These are phyloP conservation scores for Nepenthes alata DNA, from an alignment of 179 eudicot genomes.

Conservation along the genomic window DNA sequence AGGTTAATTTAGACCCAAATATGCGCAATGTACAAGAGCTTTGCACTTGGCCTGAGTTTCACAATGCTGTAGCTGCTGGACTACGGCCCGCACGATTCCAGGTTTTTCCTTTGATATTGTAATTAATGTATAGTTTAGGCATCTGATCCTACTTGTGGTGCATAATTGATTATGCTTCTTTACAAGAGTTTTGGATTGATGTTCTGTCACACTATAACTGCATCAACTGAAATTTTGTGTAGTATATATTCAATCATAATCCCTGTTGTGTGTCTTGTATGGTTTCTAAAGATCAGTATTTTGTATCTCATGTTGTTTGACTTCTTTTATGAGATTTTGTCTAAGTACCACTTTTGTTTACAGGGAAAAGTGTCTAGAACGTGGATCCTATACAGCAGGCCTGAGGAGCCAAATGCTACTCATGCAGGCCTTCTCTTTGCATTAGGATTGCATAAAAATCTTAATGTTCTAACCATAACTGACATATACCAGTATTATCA, in stretches of 20 bases:
- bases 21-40: constrained; percentile 82
- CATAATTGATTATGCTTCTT: not conserved
- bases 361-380: constrained; percentile 97
- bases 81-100: constrained; percentile 71
- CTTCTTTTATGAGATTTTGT: not conserved
- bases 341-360: constrained; percentile 8
- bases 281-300: too few relatives aligned
- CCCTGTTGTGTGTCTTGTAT: too few relatives aligned
- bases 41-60: constrained; percentile 95
- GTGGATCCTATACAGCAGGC: constrained; percentile 91
- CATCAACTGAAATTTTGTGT: too few relatives aligned
- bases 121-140: not conserved
- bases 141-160: not conserved
- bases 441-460: constrained; percentile 85
- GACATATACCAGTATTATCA: constrained; percentile 76
- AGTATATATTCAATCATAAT: too few relatives aligned
- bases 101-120: constrained; percentile 26
- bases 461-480: constrained; percentile 63
- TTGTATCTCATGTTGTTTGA: not conserved
- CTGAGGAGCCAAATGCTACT: constrained; percentile 65
- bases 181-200: not conserved
- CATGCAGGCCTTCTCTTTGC: constrained; percentile 98
- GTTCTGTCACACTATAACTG: too few relatives aligned
- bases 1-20: constrained; percentile 92
- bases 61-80: constrained; percentile 99